These are phyloP conservation scores for Misopates orontium DNA, from an alignment of 257 asterid genomes.

Conservation along the genomic window DNA sequence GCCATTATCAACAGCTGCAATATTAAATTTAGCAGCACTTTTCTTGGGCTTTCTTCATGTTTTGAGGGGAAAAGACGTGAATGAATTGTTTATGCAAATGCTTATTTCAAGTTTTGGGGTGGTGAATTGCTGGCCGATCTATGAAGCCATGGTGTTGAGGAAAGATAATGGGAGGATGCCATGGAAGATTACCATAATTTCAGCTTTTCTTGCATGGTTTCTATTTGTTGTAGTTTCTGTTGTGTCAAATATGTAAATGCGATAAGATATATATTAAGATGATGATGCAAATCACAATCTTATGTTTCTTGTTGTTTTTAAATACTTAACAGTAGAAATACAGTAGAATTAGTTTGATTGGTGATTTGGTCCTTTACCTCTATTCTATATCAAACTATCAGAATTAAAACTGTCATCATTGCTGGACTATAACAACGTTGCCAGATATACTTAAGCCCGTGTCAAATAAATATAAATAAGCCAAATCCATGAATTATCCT, in stretches of 20 bases:
- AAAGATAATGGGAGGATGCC: constrained; percentile 67
- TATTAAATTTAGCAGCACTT: constrained; percentile 43
- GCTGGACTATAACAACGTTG: too few relatives aligned
- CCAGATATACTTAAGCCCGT: too few relatives aligned
- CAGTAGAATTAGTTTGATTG: too few relatives aligned
- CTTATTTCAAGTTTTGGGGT: constrained; percentile 54
- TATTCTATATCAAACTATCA: too few relatives aligned
- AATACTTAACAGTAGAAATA: too few relatives aligned
- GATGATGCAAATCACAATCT: too few relatives aligned
- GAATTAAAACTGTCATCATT: too few relatives aligned
- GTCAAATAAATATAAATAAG: too few relatives aligned
- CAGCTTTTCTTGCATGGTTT: constrained; percentile 37
- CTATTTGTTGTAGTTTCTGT: constrained; percentile 30
- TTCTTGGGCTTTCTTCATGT: constrained; percentile 30
- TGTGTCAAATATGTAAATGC: constrained; percentile 17
- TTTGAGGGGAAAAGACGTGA: constrained; percentile 26
- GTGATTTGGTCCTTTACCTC: too few relatives aligned
- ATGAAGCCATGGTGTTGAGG: constrained; percentile 67
- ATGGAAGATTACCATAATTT: constrained; percentile 38
- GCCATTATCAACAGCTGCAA: constrained; percentile 52
- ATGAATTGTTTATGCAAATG: constrained; percentile 36
- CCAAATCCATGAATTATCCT: too few relatives aligned
- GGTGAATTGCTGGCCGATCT: constrained; percentile 58
- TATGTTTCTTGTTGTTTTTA: too few relatives aligned
- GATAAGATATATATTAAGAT: background rate